A percentile compares a stretch with the other conserved stretches of the same genome.
Conservation (phyloP, 2,329 filamentous ascomycete species). For the Penicillium freii region DNA sequence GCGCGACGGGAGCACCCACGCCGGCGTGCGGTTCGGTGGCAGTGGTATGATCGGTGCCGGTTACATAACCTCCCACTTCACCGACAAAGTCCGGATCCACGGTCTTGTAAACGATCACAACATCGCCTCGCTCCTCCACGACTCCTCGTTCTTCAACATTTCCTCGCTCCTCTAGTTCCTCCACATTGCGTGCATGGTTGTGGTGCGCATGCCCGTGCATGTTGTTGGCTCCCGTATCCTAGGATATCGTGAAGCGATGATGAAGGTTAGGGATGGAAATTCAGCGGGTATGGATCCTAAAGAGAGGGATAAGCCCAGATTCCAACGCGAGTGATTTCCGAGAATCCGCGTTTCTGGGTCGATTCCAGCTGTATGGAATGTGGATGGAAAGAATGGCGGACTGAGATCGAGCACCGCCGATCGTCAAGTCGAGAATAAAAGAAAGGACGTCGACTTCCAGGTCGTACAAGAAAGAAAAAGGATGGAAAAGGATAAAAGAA, state of each 20-base stretch:
- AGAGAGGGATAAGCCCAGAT: constrained; percentile 14
- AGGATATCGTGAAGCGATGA: constrained; percentile 3
- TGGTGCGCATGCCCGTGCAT: constrained; percentile 36
- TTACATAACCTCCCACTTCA: constrained; percentile 50
- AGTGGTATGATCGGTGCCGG: constrained; percentile 26
- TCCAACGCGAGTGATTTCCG: constrained; percentile 19
- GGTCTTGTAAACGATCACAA: constrained; percentile 52
- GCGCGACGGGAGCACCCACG: constrained; percentile 32
- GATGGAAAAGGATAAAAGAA: not conserved
- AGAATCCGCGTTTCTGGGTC: constrained; percentile 14
- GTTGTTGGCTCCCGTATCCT: constrained; percentile 19
- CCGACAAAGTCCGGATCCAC: constrained; percentile 53
- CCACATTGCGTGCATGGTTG: constrained; percentile 25
- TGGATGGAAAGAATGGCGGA: constrained; percentile 29
- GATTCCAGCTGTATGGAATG: constrained; percentile 22
- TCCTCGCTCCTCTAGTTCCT: constrained; percentile 20
- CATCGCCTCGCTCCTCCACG: constrained; percentile 7
- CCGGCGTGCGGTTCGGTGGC: constrained; percentile 17
- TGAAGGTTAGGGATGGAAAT: not conserved
- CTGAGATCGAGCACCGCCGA: constrained; percentile 24
- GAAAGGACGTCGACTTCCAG: constrained; percentile 29
- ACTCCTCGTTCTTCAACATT: constrained; percentile 5
- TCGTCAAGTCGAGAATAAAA: constrained; percentile 17
- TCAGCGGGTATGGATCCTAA: not conserved
- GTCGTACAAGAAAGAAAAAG: constrained; percentile 15